A percentile compares a stretch with the other conserved stretches of the same genome.
Conservation (phyloP, 768 basidiomycete species). For the Boletus reticuloceps region DNA sequence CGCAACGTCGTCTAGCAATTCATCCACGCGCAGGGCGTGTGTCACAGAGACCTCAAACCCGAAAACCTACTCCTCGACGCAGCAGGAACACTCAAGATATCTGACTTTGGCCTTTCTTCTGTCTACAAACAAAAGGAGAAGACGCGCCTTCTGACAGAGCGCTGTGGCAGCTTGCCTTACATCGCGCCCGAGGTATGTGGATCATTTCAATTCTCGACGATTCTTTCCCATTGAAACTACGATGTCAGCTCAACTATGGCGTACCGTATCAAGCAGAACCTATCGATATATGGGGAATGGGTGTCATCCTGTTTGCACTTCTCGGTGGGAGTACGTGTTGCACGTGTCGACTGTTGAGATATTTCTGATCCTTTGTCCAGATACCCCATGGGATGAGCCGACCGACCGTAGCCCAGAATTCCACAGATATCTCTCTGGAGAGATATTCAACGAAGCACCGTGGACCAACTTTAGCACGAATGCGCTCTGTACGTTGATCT, state of each 20-base stretch:
- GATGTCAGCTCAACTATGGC: slow-evolving; percentile 57
- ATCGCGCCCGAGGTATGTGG: slow-evolving; percentile 84
- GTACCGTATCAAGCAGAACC: slow-evolving; percentile 85
- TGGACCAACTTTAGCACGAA: slow-evolving; percentile 67
- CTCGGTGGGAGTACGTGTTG: slow-evolving; percentile 81
- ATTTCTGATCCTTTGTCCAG: slow-evolving; percentile 37
- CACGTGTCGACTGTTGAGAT: too few species aligned
- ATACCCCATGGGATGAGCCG: slow-evolving; percentile 98
- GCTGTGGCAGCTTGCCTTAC: slow-evolving; percentile 92
- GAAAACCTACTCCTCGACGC: slow-evolving; percentile 90
- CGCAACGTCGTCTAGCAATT: slow-evolving; percentile 51
- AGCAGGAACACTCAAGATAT: slow-evolving; percentile 84
- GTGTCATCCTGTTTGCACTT: slow-evolving; percentile 90
- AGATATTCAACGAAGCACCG: slow-evolving; percentile 70
- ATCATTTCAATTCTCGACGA: neutral
- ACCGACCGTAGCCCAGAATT: slow-evolving; percentile 79
- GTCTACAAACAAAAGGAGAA: slow-evolving; percentile 86
- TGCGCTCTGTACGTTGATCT: slow-evolving; percentile 57
- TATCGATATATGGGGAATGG: slow-evolving; percentile 94
- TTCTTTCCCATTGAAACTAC: neutral
- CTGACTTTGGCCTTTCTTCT: slow-evolving; percentile 91
- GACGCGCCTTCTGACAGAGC: slow-evolving; percentile 70
- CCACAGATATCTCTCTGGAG: slow-evolving; percentile 66
- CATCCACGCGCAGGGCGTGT: slow-evolving; percentile 87
- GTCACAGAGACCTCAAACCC: slow-evolving; percentile 95